Base-by-base conservation (phyloP, 805 yeast genomes). In the Hanseniaspora taiwanica region DNA sequence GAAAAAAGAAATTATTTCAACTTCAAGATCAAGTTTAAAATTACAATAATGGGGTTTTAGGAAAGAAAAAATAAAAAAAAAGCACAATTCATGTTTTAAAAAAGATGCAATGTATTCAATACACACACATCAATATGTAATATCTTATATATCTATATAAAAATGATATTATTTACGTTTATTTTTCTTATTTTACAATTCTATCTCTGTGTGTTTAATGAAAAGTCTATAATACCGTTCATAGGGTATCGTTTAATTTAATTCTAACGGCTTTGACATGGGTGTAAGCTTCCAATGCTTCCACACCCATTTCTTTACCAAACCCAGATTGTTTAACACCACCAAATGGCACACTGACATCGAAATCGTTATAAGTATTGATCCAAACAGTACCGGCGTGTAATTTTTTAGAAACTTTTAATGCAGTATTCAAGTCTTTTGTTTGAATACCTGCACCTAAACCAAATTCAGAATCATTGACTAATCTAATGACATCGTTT, bases 301-400 rank as follows among this genome's bases (percentile, higher is more conserved):
- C 86, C 36, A 62, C 62, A 63, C 91, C 91, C 87, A 81, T 78
- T 68, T 81, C 91, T 69, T 84, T 77, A 60, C 91, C 91, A 59
- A 79, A 71, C 61, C 89, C 89, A 46, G 83, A 75, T 64, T 78
- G 78, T 56, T 78, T 77, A 67, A 64, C 78, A 56, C 89, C 89
- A 60, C 89, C 89, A 55, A 81, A 81, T 64, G 89, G 87, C 58
- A 78, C 81, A 58, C 69, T 65, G 40, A 71, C 73, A 56, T 80
- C 76, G 72, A 80, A 78, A 58, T 78, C 85, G 55, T 80, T 80
- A 64, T 79, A 80, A 43, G 86, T 79, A 69, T 81, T 81, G 47
- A 79, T 65, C 86, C 87, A 81, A 46, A 81, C 73, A 35, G 85
- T 76, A 64, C 89, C 89, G 39, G 86, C 76, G 56, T 74, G 72